Evolutionary conservation across 2,329 filamentous ascomycete species (phyloP), one percentile per base, ranked within the genome.

Genomic region (Magnaporthiopsis rhizophila): DNA sequence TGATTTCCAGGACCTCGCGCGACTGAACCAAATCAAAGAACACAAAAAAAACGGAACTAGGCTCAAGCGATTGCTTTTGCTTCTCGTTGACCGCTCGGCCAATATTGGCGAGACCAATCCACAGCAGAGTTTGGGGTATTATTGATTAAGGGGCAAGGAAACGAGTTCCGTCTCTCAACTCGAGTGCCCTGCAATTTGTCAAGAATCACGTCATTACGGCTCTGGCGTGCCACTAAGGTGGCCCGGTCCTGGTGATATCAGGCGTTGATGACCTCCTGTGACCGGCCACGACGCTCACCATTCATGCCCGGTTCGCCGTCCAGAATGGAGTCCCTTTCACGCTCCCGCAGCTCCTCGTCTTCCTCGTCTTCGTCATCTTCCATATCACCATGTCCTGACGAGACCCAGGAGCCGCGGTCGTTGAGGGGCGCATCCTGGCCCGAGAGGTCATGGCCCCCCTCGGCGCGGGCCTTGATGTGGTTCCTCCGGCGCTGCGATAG

Each of bases 341-440:
- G 69, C 18, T 71, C 58, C 13, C 65, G 73, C 21, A 70, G 69
- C 7, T 77, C 77, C 13, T 82, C 80, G 1, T 81, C 81, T 18
- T 87, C 86, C 36, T 84, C 83, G 26, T 87, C 86, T 15, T 88
- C 86, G 12, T 87, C 86, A 24, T 89, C 86, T 2, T 90, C 88
- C 64, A 86, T 79, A 26, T 82, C 81, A 26, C 80, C 80, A 72
- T 90, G 80, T 56, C 85, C 84, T 18, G 90, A 90, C 8, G 89
- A 89, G 50, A 93, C 86, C 94, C 94, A 97, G 15, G 89, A 91
- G 73, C 94, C 91, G 65, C 88, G 83, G 73, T 91, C 90, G 68
- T 92, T 86, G 67, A 92, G 78, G 21, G 91, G 89, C 61, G 85
- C 84, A 73, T 97, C 93, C 78, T 97, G 94, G 61, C 83, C 83